These are phyloP conservation scores for Sugiyamaella americana DNA, from an alignment of 805 yeast genomes.

Conservation along the genomic window DNA sequence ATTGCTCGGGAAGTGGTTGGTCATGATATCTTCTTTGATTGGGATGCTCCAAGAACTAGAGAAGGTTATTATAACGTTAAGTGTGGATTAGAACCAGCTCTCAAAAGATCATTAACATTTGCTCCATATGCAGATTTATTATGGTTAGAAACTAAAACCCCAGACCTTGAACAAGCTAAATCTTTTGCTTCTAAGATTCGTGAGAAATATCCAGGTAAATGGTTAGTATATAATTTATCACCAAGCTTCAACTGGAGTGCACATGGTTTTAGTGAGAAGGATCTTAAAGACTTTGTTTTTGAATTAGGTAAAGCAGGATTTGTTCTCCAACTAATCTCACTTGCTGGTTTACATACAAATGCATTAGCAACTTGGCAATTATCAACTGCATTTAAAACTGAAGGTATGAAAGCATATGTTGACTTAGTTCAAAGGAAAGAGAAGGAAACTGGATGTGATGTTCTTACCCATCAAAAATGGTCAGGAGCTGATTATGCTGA, in stretches of 20 bases:
- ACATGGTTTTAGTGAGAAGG: constrained; percentile 46
- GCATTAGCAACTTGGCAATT: constrained; percentile 49
- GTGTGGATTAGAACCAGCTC: constrained; percentile 48
- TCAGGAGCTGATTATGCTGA: constrained; percentile 55
- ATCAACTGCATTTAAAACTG: constrained; percentile 41
- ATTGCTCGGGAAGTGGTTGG: constrained; percentile 29
- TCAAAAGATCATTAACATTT: constrained; percentile 47
- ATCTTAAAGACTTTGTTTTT: constrained; percentile 44
- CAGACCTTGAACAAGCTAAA: constrained; percentile 47
- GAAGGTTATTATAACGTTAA: constrained; percentile 51
- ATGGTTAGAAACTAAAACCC: constrained; percentile 60
- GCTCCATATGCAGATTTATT: constrained; percentile 56
- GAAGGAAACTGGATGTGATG: constrained; percentile 42
- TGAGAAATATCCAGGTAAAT: constrained; percentile 43
- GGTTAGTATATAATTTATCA: constrained; percentile 54
- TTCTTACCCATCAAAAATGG: constrained; percentile 57
- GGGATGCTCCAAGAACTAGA: constrained; percentile 55
- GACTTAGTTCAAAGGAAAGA: constrained; percentile 46
- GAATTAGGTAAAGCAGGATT: constrained; percentile 53
- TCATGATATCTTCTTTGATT: constrained; percentile 41
- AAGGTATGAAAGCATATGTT: constrained; percentile 58
- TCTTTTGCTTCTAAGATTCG: constrained; percentile 44
- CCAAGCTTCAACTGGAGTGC: constrained; percentile 58
- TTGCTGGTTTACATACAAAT: constrained; percentile 53
- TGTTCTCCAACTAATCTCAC: constrained; percentile 52